A percentile compares a stretch with the other conserved stretches of the same genome.
Evolutionary conservation across 1,139 yeast species (phyloP).

Genomic region (Candida freyschussii): DNA sequence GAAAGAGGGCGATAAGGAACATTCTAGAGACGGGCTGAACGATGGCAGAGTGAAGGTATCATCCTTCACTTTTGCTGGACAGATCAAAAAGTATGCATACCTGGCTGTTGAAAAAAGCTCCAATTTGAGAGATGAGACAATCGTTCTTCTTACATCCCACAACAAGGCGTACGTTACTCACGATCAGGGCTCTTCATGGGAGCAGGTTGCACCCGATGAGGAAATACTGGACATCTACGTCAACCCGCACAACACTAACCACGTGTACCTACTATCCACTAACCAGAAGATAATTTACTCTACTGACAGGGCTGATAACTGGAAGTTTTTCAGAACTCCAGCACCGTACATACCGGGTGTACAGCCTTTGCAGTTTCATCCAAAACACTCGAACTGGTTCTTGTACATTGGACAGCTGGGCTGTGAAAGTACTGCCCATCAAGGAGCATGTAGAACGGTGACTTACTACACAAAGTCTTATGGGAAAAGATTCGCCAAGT

Average conservation of each 20-base stretch:
- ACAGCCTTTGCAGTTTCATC: conserved; percentile 51
- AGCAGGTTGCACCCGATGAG: conserved; percentile 43
- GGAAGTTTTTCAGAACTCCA: conserved; percentile 49
- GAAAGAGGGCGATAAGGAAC: conserved; percentile 34
- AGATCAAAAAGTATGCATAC: conserved; percentile 41
- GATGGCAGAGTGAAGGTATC: conserved; percentile 32
- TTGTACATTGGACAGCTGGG: conserved; percentile 65
- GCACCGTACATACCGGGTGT: conserved; percentile 37
- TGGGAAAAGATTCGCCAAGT: conserved; percentile 54
- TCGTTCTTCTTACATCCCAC: conserved; percentile 41
- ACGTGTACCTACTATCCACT: conserved; percentile 57
- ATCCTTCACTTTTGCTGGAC: conserved; percentile 38
- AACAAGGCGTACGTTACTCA: conserved; percentile 49
- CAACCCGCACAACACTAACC: conserved; percentile 60
- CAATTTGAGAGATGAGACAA: conserved; percentile 41
- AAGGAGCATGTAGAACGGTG: conserved; percentile 40
- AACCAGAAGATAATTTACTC: conserved; percentile 53
- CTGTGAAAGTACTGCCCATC: conserved; percentile 53
- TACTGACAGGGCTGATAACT: conserved; percentile 63
- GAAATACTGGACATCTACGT: conserved; percentile 51
- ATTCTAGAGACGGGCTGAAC: conserved; percentile 29
- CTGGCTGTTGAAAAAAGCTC: conserved; percentile 37
- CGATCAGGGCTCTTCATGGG: conserved; percentile 72
- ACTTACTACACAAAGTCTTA: conserved; percentile 64
- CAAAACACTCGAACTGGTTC: conserved; percentile 50